A percentile compares a stretch with the other conserved stretches of the same genome.
Conservation (phyloP, 1,284 basidiomycete species). For the Ceratobasidium sp. region DNA sequence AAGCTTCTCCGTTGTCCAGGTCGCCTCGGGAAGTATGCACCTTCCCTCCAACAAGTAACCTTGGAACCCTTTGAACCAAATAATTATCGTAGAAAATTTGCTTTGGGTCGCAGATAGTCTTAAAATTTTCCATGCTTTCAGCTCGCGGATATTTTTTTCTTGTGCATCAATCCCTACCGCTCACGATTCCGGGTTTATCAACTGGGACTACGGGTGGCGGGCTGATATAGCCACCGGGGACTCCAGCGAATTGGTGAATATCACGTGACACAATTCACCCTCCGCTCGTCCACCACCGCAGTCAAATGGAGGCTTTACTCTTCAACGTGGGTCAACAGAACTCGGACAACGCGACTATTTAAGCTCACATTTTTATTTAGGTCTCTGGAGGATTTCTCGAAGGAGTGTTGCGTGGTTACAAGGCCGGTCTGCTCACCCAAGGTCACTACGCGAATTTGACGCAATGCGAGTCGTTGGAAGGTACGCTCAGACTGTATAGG, state of each 20-base stretch:
- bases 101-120: too few species aligned
- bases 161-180: too few species aligned
- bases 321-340: conserved; percentile 77
- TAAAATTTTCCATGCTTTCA: too few species aligned
- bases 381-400: conserved; percentile 88
- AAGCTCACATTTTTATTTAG: conserved; percentile 60
- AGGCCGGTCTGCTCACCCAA: conserved; percentile 89
- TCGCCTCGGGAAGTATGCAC: too few species aligned
- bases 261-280: conserved; percentile 22
- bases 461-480: conserved; percentile 98
- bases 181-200: too few species aligned
- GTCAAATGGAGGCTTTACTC: conserved; percentile 83
- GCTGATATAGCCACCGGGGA: not conserved
- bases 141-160: too few species aligned
- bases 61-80: too few species aligned
- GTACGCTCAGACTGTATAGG: conserved; percentile 61
- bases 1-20: too few species aligned
- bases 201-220: too few species aligned
- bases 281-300: conserved; percentile 41
- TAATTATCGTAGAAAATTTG: too few species aligned
- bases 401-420: conserved; percentile 95
- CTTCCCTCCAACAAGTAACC: too few species aligned
- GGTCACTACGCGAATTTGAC: conserved; percentile 93
- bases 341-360: conserved; percentile 48
- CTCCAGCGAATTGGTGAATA: not conserved